Evolutionary conservation across 768 basidiomycete species (phyloP).

Genomic region (Dioszegia crocea): DNA sequence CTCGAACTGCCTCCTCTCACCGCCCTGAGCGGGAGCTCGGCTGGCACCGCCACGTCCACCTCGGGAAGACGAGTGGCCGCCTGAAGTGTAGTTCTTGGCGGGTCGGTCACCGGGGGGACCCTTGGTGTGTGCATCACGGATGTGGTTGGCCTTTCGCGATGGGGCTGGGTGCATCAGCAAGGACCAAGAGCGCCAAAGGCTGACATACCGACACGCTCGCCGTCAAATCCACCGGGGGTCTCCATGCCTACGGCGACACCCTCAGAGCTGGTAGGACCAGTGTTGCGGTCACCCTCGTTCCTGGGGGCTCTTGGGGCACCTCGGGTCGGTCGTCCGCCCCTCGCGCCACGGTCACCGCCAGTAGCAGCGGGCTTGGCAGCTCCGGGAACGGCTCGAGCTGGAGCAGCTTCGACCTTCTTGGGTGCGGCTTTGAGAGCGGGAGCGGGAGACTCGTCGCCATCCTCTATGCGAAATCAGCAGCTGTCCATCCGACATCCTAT

Average conservation of each 20-base stretch:
- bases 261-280: slow-evolving; percentile 22
- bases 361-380: slow-evolving; percentile 10
- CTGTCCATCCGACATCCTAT: too few relatives aligned
- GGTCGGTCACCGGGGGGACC: slow-evolving; percentile 52
- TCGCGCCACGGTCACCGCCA: slow-evolving; percentile 23
- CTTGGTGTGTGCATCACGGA: slow-evolving; percentile 44
- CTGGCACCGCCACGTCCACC: slow-evolving; percentile 53
- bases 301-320: slow-evolving; percentile 40
- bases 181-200: background rate
- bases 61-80: slow-evolving; percentile 52
- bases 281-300: slow-evolving; percentile 27
- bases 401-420: slow-evolving; percentile 26
- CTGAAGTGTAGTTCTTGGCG: slow-evolving; percentile 50
- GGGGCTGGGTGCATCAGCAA: slow-evolving; percentile 26
- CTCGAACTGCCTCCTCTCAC: slow-evolving; percentile 75
- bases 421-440: slow-evolving; percentile 30
- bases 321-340: slow-evolving; percentile 27
- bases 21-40: slow-evolving; percentile 48
- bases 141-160: slow-evolving; percentile 28
- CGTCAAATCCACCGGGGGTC: slow-evolving; percentile 47
- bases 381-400: slow-evolving; percentile 43
- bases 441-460: slow-evolving; percentile 39
- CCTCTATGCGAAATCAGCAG: too few relatives aligned
- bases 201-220: slow-evolving; percentile 45
- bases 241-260: slow-evolving; percentile 36